Evolutionary conservation across 1,139 yeast species (phyloP), one percentile per base, ranked within the genome.

Genomic region (Pichia inconspicua): DNA sequence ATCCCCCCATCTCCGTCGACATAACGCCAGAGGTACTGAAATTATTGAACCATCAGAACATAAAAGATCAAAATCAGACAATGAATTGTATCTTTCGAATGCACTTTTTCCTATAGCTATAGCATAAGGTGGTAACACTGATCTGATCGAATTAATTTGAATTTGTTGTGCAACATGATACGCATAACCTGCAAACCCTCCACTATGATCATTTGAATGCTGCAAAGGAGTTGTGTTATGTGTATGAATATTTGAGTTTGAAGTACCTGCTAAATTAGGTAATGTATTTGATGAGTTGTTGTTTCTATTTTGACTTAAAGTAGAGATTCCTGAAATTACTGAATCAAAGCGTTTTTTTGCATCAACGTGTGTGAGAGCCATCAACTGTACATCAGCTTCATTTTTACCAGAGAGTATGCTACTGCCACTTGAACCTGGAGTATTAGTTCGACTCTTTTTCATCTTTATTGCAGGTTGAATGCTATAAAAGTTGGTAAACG

Each of bases 31-130:
- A 0, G 89, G 82, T 2, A 82, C 79, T 0, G 84, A 79, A 14
- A 82, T 72, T 34, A 82, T 66, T 46, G 79, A 82, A 3, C 90
- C 90, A 58, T 78, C 84, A 17, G 76, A 71, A 1, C 86, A 74
- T 11, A 84, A 74, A 45, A 84, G 68, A 59, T 84, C 90, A 61
- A 84, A 80, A 64, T 84, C 94, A 0, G 88, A 75, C 10, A 84
- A 66, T 12, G 80, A 68, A 41, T 74, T 75, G 0, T 85, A 84
- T 44, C 86, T 69, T 56, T 82, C 87, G 59, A 82, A 74, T 0
- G 89, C 86, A 61, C 79, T 82, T 56, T 87, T 73, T 2, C 92
- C 92, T 41, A 84, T 65, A 0, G 90, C 84, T 48, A 84, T 80
- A 0, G 94, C 90, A 48, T 82, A 79, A 0, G 87, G 80, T 0